Evolutionary conservation across 2,329 filamentous ascomycete species (phyloP), one percentile per base, ranked within the genome.

Genomic region (Periconia sp.): DNA sequence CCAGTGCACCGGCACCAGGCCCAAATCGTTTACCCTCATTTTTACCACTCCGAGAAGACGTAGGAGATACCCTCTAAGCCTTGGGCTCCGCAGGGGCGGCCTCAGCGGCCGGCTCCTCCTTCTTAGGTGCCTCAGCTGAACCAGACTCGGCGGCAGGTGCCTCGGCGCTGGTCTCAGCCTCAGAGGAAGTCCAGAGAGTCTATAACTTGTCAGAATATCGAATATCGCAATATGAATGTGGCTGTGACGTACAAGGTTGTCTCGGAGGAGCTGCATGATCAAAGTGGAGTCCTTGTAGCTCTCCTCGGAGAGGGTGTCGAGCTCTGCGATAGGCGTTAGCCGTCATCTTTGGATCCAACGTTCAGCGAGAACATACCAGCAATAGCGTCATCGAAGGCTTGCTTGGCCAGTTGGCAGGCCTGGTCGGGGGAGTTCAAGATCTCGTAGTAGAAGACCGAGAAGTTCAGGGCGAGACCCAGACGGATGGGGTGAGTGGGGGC

Each of bases 361-460:
- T 6, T 45, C 19, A 33, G 15, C 48, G 14, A 42, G 48, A 41
- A 81, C 81, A 62, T 76, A 86, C 84, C 85, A 71, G 92, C 92
- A 85, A 97, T 97, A 65, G 93, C 93, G 79, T 97, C 93, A 73
- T 96, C 91, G 74, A 96, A 96, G 55, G 91, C 91, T 78, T 93
- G 90, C 86, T 96, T 96, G 79, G 91, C 93, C 67, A 97, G 87
- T 79, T 96, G 92, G 88, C 93, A 97, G 75, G 92, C 93, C 82
- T 95, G 93, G 78, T 97, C 94, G 62, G 93, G 93, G 42, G 93
- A 92, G 85, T 97, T 99, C 73, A 97, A 85, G 77, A 97, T 99
- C 87, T 99, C 91, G 79, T 99, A 99, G 88, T 97, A 97, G 85
- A 97, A 97, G 73, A 97, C 92, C 63, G 92, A 96, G 85, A 95